Evolutionary conservation across 305 asterid species (phyloP), one percentile per base, ranked within the genome.

Genomic region (Solanum hybrid): DNA sequence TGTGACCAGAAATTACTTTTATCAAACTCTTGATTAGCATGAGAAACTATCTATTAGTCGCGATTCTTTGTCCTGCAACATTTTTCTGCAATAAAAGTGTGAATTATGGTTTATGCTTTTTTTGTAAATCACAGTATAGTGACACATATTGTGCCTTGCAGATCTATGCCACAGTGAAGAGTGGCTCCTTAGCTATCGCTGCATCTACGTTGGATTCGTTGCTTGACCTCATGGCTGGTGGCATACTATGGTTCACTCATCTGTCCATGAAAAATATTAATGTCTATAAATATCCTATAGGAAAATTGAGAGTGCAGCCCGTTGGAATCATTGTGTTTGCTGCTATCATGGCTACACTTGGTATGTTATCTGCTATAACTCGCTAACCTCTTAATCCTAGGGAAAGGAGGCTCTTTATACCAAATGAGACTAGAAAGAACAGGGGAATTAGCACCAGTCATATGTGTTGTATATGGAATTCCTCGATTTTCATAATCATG

Each of bases 161-260:
- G 98, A 92, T 93, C 32, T 96, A 90, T 87, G 98, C 95, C 78
- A 95, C 98, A 2, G 69, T 94, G 76, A 94, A 93, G 94, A 96
- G 95, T 78, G 95, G 98, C n/a, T 96, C 98, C 2, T 87, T 96
- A 87, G 98, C 98, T 87, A 91, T 96, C 89, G 98, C 98, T 84
- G 98, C 98, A 29, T 96, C 98, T 6, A 96, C 98, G 85, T 89
- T 96, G 89, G 98, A 96, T 92, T 96, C 98, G 1, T 93, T 96
- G 34, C 98, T 96, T 40, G 98, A 96, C 92, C 95, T 96, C 40
- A 90, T 96, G 96, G 98, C 98, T 77, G 98, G 98, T 87, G 97
- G 95, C 75, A 95, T 96, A 90, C 95, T 96, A 60, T 96, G 98
- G 98, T 93, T 95, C 80, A 91, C 96, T 45, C 98, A 96, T 92